Percentiles rank a stretch among this genome's conserved stretches.
Evolutionary conservation across 805 yeast genomes (phyloP).

Genomic region (Yamadazyma sp.): DNA sequence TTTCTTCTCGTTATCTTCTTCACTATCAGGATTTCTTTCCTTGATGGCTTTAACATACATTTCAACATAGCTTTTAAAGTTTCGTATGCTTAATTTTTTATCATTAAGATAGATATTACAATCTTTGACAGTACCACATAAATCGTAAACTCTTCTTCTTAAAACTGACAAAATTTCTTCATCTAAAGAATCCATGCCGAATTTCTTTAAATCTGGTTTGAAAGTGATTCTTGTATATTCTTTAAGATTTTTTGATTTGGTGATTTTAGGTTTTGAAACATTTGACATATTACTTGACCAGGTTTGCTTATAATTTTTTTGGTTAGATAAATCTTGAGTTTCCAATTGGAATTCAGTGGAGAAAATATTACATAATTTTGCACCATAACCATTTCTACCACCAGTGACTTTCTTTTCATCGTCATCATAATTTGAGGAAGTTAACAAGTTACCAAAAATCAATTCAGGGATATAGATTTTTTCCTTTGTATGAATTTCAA

Average conservation of each 20-base stretch:
- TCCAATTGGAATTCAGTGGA: slow-evolving; percentile 83
- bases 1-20: slow-evolving; percentile 32
- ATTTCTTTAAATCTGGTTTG: slow-evolving; percentile 80
- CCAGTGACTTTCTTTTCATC: slow-evolving; percentile 94
- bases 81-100: slow-evolving; percentile 60
- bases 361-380: slow-evolving; percentile 93
- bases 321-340: slow-evolving; percentile 74
- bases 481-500: slow-evolving; percentile 90
- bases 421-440: slow-evolving; percentile 95
- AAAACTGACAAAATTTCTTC: slow-evolving; percentile 79
- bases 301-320: slow-evolving; percentile 67
- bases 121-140: slow-evolving; percentile 90
- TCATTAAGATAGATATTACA: slow-evolving; percentile 78
- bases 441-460: slow-evolving; percentile 90
- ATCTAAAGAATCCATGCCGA: slow-evolving; percentile 82
- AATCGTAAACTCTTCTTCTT: slow-evolving; percentile 90
- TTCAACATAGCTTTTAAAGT: slow-evolving; percentile 85
- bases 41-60: slow-evolving; percentile 80
- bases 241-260: slow-evolving; percentile 51
- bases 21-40: slow-evolving; percentile 41
- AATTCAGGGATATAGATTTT: slow-evolving; percentile 92
- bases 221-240: slow-evolving; percentile 88
- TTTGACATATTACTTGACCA: slow-evolving; percentile 87
- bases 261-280: slow-evolving; percentile 73
- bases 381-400: slow-evolving; percentile 98